phyloP scores from a whole-genome alignment of 106 monocot genomes.

The Phalaenopsis aphrodite region DNA sequence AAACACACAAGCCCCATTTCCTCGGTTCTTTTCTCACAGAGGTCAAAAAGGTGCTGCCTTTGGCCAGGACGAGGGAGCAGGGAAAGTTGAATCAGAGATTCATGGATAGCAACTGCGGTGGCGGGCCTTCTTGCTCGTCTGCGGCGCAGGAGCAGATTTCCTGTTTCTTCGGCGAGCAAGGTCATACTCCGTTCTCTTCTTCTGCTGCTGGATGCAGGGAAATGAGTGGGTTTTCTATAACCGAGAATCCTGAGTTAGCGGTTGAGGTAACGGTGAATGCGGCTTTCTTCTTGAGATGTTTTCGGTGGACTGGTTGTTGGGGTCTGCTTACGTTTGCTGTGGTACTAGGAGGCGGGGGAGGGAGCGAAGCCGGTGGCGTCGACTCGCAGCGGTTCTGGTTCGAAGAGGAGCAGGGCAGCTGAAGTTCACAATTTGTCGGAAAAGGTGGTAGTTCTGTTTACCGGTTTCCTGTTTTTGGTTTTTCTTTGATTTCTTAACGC shows the following conservation, averaged over 20 bases:
- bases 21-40: background rate
- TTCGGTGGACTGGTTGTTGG: background rate
- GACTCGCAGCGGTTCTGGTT: constrained; percentile 30
- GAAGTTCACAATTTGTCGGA: constrained; percentile 84
- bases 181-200: background rate
- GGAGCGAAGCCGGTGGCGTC: constrained; percentile 23
- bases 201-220: background rate
- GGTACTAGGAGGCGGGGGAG: constrained; percentile 30
- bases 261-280: background rate
- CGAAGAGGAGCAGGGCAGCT: constrained; percentile 72
- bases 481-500: background rate
- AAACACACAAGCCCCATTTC: background rate
- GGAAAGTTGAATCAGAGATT: background rate
- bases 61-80: background rate
- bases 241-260: background rate
- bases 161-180: constrained; percentile 2
- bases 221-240: background rate
- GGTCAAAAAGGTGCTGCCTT: background rate
- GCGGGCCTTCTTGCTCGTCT: constrained; percentile 4
- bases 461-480: background rate
- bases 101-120: constrained; percentile 1
- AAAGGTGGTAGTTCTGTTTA: constrained; percentile 27
- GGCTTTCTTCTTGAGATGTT: background rate
- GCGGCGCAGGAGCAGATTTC: constrained; percentile 7
- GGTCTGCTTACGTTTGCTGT: background rate